Evolutionary conservation across 1,139 yeast genomes (phyloP), one percentile per base, ranked within the genome.

Genomic region (Sugiyamaella novakii): DNA sequence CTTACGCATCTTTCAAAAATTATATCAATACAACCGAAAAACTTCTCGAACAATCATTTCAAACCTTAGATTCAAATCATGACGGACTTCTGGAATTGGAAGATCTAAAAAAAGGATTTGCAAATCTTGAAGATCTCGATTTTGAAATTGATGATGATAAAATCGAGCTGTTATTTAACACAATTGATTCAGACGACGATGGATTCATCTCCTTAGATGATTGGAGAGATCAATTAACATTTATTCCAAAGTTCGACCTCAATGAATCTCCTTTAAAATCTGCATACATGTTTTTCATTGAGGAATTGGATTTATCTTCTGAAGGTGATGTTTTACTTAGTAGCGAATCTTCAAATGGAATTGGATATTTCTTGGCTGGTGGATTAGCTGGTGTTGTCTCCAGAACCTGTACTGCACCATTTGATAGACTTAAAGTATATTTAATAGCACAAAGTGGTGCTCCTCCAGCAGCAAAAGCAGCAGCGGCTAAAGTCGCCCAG

Each of bases 371-470:
- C 62, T 68, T 89, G 29, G 96, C 97, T 1, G 98, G 98, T 29
- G 98, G 98, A 0, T 69, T 91, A 27, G 87, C 97, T 0, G 98
- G 98, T 1, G 98, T 92, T 4, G 85, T 92, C 3, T 88, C 97
- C n/a, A 80, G 98, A 69, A 89, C 98, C 0, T 85, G 95, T 61
- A 92, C 98, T 0, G 98, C 98, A 0, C 98, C 98, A 10, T 87
- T 92, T 60, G 98, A 92, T 67, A 78, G 98, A 66, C 79, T 92
- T 21, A 92, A 92, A 64, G 98, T 92, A 15, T 92, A 87, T 60
- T 73, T 92, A 50, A 92, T 92, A 63, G 98, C 98, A 1, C 79
- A 96, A 65, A 84, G 96, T 0, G 96, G 89, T 59, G 50, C 57
- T 3, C 59, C 62, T 1, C 48, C 54, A 3, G 43, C 52, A 11